Conservation (phyloP, 2,329 filamentous ascomycete species). For the Aspergillus neoniger region DNA sequence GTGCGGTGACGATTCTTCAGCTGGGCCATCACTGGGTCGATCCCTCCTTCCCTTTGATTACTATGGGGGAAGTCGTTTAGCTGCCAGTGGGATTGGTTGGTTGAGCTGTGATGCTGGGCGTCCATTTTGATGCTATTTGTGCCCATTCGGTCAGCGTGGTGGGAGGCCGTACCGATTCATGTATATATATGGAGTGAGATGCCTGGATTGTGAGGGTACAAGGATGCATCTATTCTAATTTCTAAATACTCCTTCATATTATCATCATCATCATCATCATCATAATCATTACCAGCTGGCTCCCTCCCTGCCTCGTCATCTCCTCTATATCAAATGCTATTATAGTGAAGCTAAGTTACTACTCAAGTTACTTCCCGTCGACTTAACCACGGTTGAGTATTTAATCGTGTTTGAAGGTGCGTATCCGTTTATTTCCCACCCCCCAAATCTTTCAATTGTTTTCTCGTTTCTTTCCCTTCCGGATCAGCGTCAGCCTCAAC, state of each 20-base stretch:
- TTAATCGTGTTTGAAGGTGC: too few species aligned
- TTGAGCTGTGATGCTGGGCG: not conserved
- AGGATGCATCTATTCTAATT: not conserved
- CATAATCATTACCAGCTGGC: too few species aligned
- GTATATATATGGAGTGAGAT: not conserved
- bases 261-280: too few species aligned
- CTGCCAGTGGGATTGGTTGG: not conserved
- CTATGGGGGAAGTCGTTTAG: not conserved
- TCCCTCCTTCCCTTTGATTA: slow-evolving; percentile 25
- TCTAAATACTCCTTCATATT: not conserved
- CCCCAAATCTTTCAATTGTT: not conserved
- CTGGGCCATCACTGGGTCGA: slow-evolving; percentile 19
- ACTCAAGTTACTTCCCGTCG: not conserved
- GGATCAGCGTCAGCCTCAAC: slow-evolving; percentile 24
- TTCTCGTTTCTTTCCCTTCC: too few species aligned
- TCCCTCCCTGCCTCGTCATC: too few species aligned
- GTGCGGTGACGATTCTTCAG: slow-evolving; percentile 18
- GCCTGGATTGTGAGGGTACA: not conserved
- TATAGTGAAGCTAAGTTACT: too few species aligned
- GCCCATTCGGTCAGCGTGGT: not conserved
- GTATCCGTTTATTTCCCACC: too few species aligned
- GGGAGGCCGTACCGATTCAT: not conserved
- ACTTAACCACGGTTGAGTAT: not conserved
- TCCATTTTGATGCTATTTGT: not conserved
- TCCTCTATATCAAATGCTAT: too few species aligned